Evolutionary conservation across 768 basidiomycete genomes (phyloP).

Genomic region (Tylopilus felleus): DNA sequence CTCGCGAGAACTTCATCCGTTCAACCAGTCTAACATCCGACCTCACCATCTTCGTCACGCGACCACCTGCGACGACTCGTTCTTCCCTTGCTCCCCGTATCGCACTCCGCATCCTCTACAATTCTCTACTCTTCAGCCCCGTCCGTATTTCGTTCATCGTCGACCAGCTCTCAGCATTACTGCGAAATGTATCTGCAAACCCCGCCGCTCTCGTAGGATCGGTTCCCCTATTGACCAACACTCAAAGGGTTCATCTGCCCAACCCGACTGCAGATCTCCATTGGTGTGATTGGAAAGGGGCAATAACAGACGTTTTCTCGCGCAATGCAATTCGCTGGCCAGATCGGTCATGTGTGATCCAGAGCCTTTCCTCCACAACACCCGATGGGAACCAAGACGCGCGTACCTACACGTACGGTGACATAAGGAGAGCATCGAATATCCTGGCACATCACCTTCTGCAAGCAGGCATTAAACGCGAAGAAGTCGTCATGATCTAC

Average conservation of each 20-base stretch:
- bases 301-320: slow-evolving; percentile 94
- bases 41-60: slow-evolving; percentile 84
- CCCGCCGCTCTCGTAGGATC: slow-evolving; percentile 72
- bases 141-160: slow-evolving; percentile 73
- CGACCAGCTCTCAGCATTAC: slow-evolving; percentile 78
- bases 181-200: slow-evolving; percentile 66
- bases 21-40: slow-evolving; percentile 87
- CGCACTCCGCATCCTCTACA: slow-evolving; percentile 84
- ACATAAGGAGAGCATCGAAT: slow-evolving; percentile 83
- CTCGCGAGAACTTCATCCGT: slow-evolving; percentile 68
- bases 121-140: slow-evolving; percentile 88
- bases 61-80: slow-evolving; percentile 64
- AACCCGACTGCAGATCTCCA: slow-evolving; percentile 84
- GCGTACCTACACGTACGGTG: slow-evolving; percentile 68
- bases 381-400: slow-evolving; percentile 47
- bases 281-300: slow-evolving; percentile 97
- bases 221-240: slow-evolving; percentile 72
- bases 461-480: slow-evolving; percentile 79
- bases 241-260: slow-evolving; percentile 70
- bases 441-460: slow-evolving; percentile 88
- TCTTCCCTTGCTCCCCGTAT: slow-evolving; percentile 70
- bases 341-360: slow-evolving; percentile 85
- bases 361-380: slow-evolving; percentile 50
- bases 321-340: slow-evolving; percentile 78
- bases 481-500: slow-evolving; percentile 98